Conservation (phyloP, 495 filamentous ascomycete species). For the Echria macrotheca region DNA sequence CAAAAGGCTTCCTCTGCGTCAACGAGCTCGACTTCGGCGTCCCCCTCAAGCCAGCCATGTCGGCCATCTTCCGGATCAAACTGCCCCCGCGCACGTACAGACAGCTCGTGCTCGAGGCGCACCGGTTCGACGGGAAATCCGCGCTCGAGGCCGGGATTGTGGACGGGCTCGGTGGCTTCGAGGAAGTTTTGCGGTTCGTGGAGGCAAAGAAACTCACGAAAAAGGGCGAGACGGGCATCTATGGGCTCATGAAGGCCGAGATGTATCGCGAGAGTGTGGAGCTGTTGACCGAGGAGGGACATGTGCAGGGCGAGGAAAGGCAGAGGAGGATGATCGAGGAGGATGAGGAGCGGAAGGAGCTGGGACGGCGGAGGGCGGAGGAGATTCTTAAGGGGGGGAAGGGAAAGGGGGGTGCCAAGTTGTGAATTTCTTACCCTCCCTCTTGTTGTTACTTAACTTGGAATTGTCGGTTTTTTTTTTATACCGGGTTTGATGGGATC, state of each 20-base stretch:
- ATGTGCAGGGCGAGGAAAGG: conserved; percentile 38
- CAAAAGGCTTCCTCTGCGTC: conserved; percentile 63
- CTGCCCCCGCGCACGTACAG: conserved; percentile 52
- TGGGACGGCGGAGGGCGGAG: conserved; percentile 39
- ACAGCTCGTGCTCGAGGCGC: conserved; percentile 62
- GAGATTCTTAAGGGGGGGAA: too few species aligned
- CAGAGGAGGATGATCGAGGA: conserved; percentile 31
- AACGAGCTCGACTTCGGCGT: conserved; percentile 77
- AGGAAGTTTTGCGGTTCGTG: conserved; percentile 54
- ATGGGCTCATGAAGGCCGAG: conserved; percentile 63
- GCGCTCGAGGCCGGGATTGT: conserved; percentile 61
- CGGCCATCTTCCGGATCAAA: conserved; percentile 67
- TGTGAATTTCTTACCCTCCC: conserved; percentile 18
- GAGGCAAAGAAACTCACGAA: conserved; percentile 47
- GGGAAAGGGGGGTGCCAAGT: conserved; percentile 16
- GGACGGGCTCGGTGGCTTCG: conserved; percentile 59
- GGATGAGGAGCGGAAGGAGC: conserved; percentile 27
- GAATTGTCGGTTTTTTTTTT: too few species aligned
- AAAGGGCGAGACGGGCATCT: conserved; percentile 58
- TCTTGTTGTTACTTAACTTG: too few species aligned
- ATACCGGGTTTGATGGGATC: too few species aligned
- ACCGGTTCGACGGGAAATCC: conserved; percentile 53
- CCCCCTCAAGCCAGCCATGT: conserved; percentile 66
- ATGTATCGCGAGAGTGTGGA: conserved; percentile 62
- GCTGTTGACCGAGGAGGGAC: conserved; percentile 42